Evolutionary conservation across 2,329 filamentous ascomycete genomes (phyloP).

Genomic region (Atkinsonella texensis): DNA sequence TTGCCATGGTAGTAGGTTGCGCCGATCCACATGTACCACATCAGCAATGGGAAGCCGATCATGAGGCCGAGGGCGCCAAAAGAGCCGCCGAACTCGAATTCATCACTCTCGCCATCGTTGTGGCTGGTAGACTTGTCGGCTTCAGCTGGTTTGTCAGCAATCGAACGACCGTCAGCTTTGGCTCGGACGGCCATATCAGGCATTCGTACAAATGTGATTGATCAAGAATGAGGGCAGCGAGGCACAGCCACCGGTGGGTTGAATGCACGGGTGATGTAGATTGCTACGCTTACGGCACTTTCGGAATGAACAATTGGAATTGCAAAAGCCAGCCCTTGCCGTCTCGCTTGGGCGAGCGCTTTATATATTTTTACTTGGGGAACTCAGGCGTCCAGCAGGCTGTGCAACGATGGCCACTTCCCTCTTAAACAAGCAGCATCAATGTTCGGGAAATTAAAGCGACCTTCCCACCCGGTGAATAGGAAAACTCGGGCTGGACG

Average conservation of each 20-base stretch:
- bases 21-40: constrained; percentile 99
- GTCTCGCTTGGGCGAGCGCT: neutral
- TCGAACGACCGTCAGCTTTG: neutral
- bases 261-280: too few relatives aligned
- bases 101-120: constrained; percentile 8
- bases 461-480: too few relatives aligned
- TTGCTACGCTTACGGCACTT: too few relatives aligned
- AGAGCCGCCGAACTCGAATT: constrained; percentile 79
- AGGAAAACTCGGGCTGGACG: too few relatives aligned
- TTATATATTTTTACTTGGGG: neutral
- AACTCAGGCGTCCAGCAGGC: neutral
- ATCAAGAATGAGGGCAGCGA: too few relatives aligned
- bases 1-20: constrained; percentile 85
- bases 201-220: neutral
- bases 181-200: neutral
- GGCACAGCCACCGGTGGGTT: too few relatives aligned
- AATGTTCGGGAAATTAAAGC: constrained; percentile 13
- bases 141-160: neutral
- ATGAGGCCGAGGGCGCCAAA: constrained; percentile 74
- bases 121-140: neutral
- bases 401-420: neutral
- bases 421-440: constrained; percentile 7
- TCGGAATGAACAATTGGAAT: too few relatives aligned
- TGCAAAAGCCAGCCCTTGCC: neutral
- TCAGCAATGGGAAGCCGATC: constrained; percentile 82